Conservation (phyloP, 2,329 filamentous ascomycete genomes). For the Ophiosphaerella herpotricha region DNA sequence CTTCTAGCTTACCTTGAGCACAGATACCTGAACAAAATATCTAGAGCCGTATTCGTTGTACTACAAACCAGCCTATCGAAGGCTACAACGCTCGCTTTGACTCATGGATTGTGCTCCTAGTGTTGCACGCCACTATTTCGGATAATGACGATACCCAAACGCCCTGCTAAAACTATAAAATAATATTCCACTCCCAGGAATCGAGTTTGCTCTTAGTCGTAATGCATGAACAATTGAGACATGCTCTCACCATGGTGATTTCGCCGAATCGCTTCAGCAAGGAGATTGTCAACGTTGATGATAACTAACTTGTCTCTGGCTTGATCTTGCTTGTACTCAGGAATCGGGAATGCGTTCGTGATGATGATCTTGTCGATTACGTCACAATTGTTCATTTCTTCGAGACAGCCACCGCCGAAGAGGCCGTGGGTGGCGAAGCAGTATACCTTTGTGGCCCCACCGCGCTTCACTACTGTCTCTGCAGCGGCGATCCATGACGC, state of each 20-base stretch:
- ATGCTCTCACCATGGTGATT: constrained; percentile 96
- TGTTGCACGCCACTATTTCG: too few species aligned
- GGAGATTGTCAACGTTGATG: constrained; percentile 83
- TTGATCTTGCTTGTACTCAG: constrained; percentile 69
- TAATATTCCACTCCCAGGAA: neutral
- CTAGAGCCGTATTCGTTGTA: too few species aligned
- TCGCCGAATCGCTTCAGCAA: constrained; percentile 89
- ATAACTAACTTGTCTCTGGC: constrained; percentile 80
- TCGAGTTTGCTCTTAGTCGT: constrained; percentile 29
- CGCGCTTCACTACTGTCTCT: constrained; percentile 93
- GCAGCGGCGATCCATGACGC: constrained; percentile 97
- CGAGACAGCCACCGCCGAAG: constrained; percentile 86
- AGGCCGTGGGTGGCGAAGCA: constrained; percentile 97
- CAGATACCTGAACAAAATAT: too few species aligned
- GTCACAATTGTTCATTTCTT: constrained; percentile 88
- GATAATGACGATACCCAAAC: constrained; percentile 3
- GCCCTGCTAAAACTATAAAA: constrained; percentile 12
- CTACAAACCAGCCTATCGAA: too few species aligned
- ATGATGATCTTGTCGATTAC: constrained; percentile 94
- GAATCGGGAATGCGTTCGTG: constrained; percentile 95
- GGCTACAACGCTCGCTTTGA: too few species aligned
- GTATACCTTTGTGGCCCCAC: constrained; percentile 89
- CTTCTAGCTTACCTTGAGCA: too few species aligned
- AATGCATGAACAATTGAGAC: constrained; percentile 55
- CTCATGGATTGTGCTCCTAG: too few species aligned